Evolutionary conservation across 257 asterid species (phyloP), one percentile per base, ranked within the genome.

Genomic region (Hygrophila difformis): DNA sequence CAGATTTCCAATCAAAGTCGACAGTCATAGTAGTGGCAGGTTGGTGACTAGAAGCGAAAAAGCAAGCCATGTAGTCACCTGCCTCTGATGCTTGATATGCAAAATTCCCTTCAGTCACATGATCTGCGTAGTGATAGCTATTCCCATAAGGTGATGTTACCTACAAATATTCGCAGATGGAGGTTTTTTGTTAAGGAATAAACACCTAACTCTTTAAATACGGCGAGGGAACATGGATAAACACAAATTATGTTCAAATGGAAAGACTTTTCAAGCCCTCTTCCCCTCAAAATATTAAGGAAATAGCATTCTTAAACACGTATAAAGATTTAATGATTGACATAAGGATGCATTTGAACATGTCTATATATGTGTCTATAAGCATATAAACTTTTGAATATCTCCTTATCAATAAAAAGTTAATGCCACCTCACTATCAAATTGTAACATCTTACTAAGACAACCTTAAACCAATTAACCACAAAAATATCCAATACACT

Each of bases 61-160:
- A 87, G 72, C 97, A 87, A 41, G 97, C 67, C 94, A 81, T 69
- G 62, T 87, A 87, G 47, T 87, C 95, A 37, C 95, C 97, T 11
- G 68, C 65, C 49, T 87, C 97, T 0, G 55, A 43, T 15, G 94
- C 66, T 62, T 81, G 88, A 65, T 76, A 87, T 4, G 88, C 87
- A 56, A 84, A 87, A 53, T 74, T 68, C 33, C 97, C 97, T 44
- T 65, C 68, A 1, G 14, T 54, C 45, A 84, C 97, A 61, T 76
- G 59, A 46, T 87, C 95, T 0, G 76, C 51, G 39, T 74, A 47
- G 67, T 87, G 93, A 64, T 74, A 83, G 57, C 44, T 76, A 64
- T 70, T 73, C 55, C 95, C 95, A 45, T 70, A 49, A 6, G 88
- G 40, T 1, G 97, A 84, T 18, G 93, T 80, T 44, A 84, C 97